phyloP scores from a whole-genome alignment of 495 filamentous ascomycete species.

The Neurospora sp. region DNA sequence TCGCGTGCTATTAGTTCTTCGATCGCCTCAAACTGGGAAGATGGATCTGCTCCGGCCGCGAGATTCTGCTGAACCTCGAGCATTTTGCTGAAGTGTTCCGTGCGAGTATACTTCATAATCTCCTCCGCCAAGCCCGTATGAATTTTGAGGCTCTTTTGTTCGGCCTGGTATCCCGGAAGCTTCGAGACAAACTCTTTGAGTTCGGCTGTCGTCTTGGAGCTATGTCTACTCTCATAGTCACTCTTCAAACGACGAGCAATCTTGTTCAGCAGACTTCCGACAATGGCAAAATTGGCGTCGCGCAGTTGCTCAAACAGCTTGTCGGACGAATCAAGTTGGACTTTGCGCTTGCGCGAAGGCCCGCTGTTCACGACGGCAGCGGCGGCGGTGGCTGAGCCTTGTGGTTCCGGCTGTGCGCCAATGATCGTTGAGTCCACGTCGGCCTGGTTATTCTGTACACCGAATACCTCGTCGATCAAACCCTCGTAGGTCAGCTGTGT shows the following conservation, averaged over 20 bases:
- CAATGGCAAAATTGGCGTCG: conserved; percentile 91
- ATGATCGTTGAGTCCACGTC: conserved; percentile 91
- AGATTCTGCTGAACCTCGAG: conserved; percentile 94
- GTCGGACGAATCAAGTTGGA: conserved; percentile 82
- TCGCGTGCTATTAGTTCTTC: conserved; percentile 88
- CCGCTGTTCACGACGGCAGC: conserved; percentile 21
- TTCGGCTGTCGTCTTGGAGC: conserved; percentile 79
- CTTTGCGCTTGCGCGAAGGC: conserved; percentile 66
- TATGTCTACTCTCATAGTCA: conserved; percentile 83
- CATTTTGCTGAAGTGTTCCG: conserved; percentile 76
- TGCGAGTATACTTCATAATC: conserved; percentile 80
- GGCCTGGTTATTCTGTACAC: conserved; percentile 78
- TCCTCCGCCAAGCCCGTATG: conserved; percentile 92
- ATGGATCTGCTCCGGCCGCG: conserved; percentile 81
- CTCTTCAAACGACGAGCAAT: conserved; percentile 76
- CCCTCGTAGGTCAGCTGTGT: conserved; percentile 98
- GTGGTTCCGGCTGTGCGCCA: conserved; percentile 49
- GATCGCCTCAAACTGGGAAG: conserved; percentile 77
- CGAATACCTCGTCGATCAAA: conserved; percentile 87
- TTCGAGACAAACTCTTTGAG: conserved; percentile 88
- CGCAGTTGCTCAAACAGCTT: conserved; percentile 81
- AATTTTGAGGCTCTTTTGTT: conserved; percentile 82
- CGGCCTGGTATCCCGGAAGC: conserved; percentile 82
- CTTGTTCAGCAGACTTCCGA: conserved; percentile 79
- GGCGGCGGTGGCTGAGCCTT: conserved; percentile 36